A percentile compares a stretch with the other conserved stretches of the same genome.
These are phyloP conservation scores for Mallotus nudiflorus DNA, from an alignment of 345 rosid genomes.

Conservation along the genomic window DNA sequence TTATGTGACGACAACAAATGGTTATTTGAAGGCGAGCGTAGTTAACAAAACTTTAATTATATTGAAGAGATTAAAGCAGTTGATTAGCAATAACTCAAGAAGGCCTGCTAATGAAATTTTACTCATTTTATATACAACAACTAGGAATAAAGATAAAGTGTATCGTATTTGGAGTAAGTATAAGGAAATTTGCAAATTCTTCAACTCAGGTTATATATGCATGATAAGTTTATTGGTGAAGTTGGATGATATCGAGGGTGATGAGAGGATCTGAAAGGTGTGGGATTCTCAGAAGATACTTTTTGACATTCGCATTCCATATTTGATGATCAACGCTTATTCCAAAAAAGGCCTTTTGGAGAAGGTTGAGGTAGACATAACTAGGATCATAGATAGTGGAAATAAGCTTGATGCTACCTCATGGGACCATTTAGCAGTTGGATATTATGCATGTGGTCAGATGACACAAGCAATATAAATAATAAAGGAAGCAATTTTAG, in stretches of 20 bases:
- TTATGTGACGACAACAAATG: constrained; percentile 44
- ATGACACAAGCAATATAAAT: constrained; percentile 49
- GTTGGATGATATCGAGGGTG: constrained; percentile 53
- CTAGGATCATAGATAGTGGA: constrained; percentile 33
- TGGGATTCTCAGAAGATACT: constrained; percentile 45
- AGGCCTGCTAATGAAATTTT: constrained; percentile 39
- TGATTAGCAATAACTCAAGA: constrained; percentile 19
- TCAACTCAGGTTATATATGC: constrained; percentile 44
- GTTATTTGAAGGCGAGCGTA: constrained; percentile 50
- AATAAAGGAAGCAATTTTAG: constrained; percentile 42
- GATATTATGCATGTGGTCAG: constrained; percentile 34
- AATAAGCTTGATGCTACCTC: constrained; percentile 30
- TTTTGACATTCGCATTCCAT: constrained; percentile 50
- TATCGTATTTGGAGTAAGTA: constrained; percentile 54
- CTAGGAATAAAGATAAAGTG: constrained; percentile 48
- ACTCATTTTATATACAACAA: constrained; percentile 47
- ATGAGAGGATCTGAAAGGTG: constrained; percentile 53
- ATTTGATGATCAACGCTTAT: constrained; percentile 45
- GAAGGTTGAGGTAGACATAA: constrained; percentile 53
- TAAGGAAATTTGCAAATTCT: constrained; percentile 37
- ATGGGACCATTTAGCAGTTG: constrained; percentile 46
- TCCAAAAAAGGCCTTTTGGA: constrained; percentile 47
- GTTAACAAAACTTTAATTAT: constrained; percentile 38
- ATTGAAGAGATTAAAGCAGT: constrained; percentile 48
- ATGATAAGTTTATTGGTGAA: constrained; percentile 56